Evolutionary conservation across 768 basidiomycete genomes (phyloP).

Genomic region (Piloderma croceum): DNA sequence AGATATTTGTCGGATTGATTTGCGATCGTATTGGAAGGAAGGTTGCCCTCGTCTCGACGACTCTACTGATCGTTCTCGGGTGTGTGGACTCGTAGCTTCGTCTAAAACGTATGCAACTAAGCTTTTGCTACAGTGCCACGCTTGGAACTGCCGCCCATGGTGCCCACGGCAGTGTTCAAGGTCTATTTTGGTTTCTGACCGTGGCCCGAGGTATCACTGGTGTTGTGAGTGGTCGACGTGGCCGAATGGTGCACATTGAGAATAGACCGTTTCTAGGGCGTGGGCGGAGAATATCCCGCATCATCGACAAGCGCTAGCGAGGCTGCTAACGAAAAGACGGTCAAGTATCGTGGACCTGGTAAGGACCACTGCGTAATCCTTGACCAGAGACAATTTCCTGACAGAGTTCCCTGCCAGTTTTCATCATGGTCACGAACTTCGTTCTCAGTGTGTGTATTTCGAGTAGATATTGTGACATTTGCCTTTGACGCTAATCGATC

Average conservation of each 20-base stretch:
- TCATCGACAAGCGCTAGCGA: conserved; percentile 43
- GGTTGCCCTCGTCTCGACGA: conserved; percentile 65
- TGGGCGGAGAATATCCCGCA: conserved; percentile 75
- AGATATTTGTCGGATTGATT: conserved; percentile 58
- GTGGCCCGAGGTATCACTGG: conserved; percentile 68
- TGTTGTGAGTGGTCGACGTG: conserved; percentile 34
- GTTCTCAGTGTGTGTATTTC: conserved; percentile 54
- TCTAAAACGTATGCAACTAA: no score
- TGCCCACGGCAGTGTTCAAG: conserved; percentile 45
- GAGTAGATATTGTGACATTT: no score
- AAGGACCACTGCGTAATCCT: conserved; percentile 9
- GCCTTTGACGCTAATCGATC: no score
- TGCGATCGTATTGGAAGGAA: conserved; percentile 74
- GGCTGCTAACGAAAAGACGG: conserved; percentile 59
- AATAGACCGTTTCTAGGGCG: conserved; percentile 38
- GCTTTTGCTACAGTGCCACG: no score
- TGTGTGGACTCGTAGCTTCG: no score
- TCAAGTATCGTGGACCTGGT: conserved; percentile 57
- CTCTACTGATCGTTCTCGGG: conserved; percentile 63
- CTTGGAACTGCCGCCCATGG: conserved; percentile 67
- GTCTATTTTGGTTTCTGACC: conserved; percentile 73
- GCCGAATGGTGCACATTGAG: background rate
- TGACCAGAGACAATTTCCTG: conserved; percentile 1
- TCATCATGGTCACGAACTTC: conserved; percentile 74
- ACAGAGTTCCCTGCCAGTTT: conserved; percentile 33